These are phyloP conservation scores for Artemisia argyi DNA, from an alignment of 129 eudicot species.

Conservation along the genomic window DNA sequence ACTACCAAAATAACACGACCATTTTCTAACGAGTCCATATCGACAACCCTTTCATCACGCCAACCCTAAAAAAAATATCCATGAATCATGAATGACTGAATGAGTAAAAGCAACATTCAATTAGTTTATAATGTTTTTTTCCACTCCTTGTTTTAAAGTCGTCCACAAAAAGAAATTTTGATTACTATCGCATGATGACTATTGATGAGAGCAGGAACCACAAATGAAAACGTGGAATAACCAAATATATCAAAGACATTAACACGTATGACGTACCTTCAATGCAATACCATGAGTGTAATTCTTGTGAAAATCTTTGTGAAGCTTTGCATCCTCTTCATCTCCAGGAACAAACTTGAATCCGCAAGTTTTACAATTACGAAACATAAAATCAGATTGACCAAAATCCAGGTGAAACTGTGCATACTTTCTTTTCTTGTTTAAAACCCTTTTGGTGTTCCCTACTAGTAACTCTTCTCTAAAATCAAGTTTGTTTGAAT, in stretches of 20 bases:
- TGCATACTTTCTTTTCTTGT: slow-evolving; percentile 79
- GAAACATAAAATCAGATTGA: slow-evolving; percentile 79
- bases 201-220: not conserved
- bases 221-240: not conserved
- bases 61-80: slow-evolving; percentile 53
- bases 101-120: not conserved
- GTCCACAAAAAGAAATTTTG: not conserved
- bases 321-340: slow-evolving; percentile 69
- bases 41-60: slow-evolving; percentile 65
- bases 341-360: slow-evolving; percentile 82
- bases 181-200: not conserved
- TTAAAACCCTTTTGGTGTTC: slow-evolving; percentile 32
- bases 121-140: not conserved
- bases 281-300: slow-evolving; percentile 79
- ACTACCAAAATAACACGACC: slow-evolving; percentile 64
- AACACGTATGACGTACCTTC: slow-evolving; percentile 57
- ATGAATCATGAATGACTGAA: slow-evolving; percentile 20
- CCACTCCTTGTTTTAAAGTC: not conserved
- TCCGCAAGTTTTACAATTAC: slow-evolving; percentile 67
- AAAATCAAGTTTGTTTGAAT: not conserved
- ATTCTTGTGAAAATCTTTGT: slow-evolving; percentile 68
- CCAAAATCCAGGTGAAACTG: slow-evolving; percentile 84
- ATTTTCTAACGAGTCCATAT: slow-evolving; percentile 35
- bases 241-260: not conserved
- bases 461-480: slow-evolving; percentile 12